A percentile compares a stretch with the other conserved stretches of the same genome.
Conservation (phyloP, 495 filamentous ascomycete species). For the Penicillium canescens region DNA sequence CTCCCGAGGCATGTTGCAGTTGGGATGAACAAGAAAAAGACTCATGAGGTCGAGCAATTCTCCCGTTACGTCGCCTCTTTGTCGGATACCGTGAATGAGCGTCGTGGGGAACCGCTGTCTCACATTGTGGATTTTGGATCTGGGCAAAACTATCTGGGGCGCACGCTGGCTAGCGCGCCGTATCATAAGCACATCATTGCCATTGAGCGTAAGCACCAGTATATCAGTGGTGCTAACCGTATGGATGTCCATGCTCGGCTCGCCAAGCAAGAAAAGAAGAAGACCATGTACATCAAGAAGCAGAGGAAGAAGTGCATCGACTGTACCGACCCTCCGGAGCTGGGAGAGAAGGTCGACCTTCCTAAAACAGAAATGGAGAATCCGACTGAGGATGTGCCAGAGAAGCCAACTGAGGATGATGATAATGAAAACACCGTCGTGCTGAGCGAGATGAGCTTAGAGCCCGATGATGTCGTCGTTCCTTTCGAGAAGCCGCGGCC, state of each 20-base stretch:
- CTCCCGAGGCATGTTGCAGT: conserved; percentile 71
- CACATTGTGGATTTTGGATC: conserved; percentile 96
- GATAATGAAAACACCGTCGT: conserved; percentile 36
- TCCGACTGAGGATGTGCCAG: conserved; percentile 27
- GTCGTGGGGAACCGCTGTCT: conserved; percentile 59
- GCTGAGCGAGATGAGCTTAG: conserved; percentile 39
- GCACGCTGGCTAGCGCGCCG: conserved; percentile 78
- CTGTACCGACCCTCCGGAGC: conserved; percentile 31
- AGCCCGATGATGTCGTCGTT: conserved; percentile 31
- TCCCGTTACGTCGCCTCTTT: conserved; percentile 59
- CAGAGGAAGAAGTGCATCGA: conserved; percentile 68
- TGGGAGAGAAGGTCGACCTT: conserved; percentile 27
- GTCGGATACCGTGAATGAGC: conserved; percentile 54
- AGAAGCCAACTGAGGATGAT: conserved; percentile 37
- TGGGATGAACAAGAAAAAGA: conserved; percentile 95
- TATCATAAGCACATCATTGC: conserved; percentile 87
- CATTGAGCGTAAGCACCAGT: conserved; percentile 82
- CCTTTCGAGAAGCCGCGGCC: not conserved
- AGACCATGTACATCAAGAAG: conserved; percentile 58
- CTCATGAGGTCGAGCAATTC: conserved; percentile 80
- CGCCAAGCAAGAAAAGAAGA: conserved; percentile 58
- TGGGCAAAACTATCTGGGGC: conserved; percentile 92
- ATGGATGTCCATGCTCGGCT: conserved; percentile 79
- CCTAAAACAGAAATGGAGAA: not conserved
- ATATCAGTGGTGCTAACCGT: conserved; percentile 78